Conservation (phyloP, 495 filamentous ascomycete species). For the Physcia stellaris region DNA sequence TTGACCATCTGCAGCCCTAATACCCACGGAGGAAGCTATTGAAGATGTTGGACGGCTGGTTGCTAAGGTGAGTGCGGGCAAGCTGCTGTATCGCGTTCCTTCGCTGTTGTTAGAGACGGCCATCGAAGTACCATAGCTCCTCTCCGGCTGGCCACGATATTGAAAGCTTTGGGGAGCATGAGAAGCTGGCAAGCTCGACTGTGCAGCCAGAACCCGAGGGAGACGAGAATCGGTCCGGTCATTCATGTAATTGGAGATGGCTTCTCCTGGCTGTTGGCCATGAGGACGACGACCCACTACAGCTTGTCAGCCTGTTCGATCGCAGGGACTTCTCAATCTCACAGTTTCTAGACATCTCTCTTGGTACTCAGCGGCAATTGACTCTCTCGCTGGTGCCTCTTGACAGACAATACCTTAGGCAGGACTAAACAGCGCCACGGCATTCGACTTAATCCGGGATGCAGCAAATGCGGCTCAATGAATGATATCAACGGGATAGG, state of each 20-base stretch:
- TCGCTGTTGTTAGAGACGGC: background rate
- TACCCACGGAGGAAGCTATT: conserved; percentile 1
- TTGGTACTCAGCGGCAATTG: no score
- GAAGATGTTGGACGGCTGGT: conserved; percentile 2
- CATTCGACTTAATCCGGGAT: no score
- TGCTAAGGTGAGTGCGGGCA: conserved; percentile 4
- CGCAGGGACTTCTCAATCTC: no score
- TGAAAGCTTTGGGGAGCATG: background rate
- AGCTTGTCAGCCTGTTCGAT: no score
- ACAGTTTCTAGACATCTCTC: no score
- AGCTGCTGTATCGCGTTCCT: background rate
- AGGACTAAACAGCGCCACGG: no score
- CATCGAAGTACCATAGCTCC: conserved; percentile 1
- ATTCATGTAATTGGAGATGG: conserved; percentile 1
- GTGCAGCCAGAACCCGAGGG: background rate
- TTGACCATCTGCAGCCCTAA: background rate
- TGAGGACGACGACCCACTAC: no score
- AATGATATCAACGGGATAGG: no score
- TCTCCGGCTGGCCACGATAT: background rate
- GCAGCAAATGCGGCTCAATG: no score
- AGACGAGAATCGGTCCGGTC: conserved; percentile 2
- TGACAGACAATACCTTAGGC: no score
- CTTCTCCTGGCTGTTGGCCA: no score
- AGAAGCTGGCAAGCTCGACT: conserved; percentile 2
- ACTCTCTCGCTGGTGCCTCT: no score